Conservation (phyloP, 208 protist genomes). For the Vickermania ingenoplastis region DNA sequence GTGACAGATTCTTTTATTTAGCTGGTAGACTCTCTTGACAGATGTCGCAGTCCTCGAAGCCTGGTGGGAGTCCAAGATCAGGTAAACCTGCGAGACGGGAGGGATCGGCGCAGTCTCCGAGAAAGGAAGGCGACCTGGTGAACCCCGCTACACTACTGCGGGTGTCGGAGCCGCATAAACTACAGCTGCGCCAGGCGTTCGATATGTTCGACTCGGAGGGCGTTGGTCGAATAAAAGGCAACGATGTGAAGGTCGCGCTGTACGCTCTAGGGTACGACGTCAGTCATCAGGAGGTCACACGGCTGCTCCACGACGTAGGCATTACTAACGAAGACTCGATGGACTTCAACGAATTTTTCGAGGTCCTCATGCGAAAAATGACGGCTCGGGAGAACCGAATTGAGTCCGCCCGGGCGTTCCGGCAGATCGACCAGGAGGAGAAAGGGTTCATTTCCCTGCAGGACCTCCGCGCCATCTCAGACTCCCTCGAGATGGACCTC, state of each 20-base stretch:
- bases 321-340: slow-evolving; percentile 43
- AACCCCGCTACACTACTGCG: slow-evolving; percentile 34
- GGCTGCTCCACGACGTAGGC: slow-evolving; percentile 71
- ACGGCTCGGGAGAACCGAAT: slow-evolving; percentile 57
- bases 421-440: slow-evolving; percentile 87
- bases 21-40: no score
- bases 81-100: no score
- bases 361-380: slow-evolving; percentile 79
- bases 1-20: no score
- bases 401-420: slow-evolving; percentile 89
- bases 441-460: slow-evolving; percentile 91
- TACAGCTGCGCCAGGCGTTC: slow-evolving; percentile 90
- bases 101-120: not conserved
- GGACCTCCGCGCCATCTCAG: slow-evolving; percentile 91
- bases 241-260: slow-evolving; percentile 89
- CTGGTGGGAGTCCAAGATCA: no score
- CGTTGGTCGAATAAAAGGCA: slow-evolving; percentile 73
- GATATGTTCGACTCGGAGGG: slow-evolving; percentile 94
- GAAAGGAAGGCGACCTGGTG: slow-evolving; percentile 11
- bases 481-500: slow-evolving; percentile 88
- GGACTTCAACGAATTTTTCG: slow-evolving; percentile 89
- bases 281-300: slow-evolving; percentile 75
- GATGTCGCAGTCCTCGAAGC: no score
- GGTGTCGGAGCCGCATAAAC: slow-evolving; percentile 68
- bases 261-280: slow-evolving; percentile 93